Conservation (phyloP, 2,329 filamentous ascomycete genomes). For the Celoporthe dispersa region DNA sequence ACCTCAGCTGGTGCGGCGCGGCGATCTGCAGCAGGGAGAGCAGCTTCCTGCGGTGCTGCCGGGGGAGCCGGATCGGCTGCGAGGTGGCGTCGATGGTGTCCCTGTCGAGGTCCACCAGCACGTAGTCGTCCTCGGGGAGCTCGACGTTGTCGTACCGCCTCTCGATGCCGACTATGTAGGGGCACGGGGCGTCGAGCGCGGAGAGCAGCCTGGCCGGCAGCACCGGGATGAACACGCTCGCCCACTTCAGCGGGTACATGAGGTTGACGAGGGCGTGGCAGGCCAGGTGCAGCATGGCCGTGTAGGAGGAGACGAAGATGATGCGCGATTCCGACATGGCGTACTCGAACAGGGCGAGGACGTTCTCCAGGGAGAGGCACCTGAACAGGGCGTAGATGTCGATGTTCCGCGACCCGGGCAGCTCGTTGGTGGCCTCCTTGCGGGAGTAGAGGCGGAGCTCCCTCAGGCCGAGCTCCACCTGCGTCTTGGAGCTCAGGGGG, state of each 20-base stretch:
- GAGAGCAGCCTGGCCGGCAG: constrained; percentile 86
- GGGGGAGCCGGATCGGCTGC: constrained; percentile 77
- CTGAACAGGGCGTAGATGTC: constrained; percentile 94
- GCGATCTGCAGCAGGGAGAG: constrained; percentile 85
- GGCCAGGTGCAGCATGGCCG: constrained; percentile 92
- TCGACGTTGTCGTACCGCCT: constrained; percentile 84
- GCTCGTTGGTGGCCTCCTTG: constrained; percentile 89
- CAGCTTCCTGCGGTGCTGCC: constrained; percentile 88
- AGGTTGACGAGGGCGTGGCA: constrained; percentile 85
- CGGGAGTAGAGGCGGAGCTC: constrained; percentile 91
- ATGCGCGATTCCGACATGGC: constrained; percentile 92
- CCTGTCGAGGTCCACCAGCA: constrained; percentile 90
- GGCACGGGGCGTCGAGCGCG: constrained; percentile 91
- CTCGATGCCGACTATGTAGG: constrained; percentile 96
- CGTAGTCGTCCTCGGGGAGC: constrained; percentile 92
- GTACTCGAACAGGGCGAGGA: constrained; percentile 91
- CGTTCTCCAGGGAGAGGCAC: constrained; percentile 86
- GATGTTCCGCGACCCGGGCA: constrained; percentile 87
- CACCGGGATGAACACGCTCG: constrained; percentile 91
- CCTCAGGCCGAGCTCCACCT: constrained; percentile 88
- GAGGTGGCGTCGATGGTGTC: constrained; percentile 86
- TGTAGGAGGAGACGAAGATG: constrained; percentile 93
- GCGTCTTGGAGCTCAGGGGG: constrained; percentile 90
- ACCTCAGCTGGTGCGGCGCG: constrained; percentile 86
- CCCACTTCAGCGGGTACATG: constrained; percentile 90